Conservation (phyloP, 306 rosid genomes). For the Gillenia trifoliata region DNA sequence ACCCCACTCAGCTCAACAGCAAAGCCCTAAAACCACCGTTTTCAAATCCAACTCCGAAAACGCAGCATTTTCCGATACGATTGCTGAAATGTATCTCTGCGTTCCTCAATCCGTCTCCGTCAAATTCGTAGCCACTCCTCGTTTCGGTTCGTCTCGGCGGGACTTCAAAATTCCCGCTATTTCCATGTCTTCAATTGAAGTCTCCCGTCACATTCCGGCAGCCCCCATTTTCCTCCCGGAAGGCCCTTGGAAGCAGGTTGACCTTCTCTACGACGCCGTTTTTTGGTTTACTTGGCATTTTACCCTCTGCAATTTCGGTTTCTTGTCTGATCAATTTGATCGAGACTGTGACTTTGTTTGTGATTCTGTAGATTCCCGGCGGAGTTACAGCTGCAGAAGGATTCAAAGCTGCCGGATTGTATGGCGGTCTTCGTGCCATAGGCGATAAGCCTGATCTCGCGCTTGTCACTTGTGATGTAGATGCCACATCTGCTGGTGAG, state of each 20-base stretch:
- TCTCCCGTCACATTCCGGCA: conserved; percentile 46
- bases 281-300: neutral
- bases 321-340: neutral
- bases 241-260: conserved; percentile 94
- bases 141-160: conserved; percentile 17
- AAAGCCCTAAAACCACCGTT: neutral
- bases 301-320: neutral
- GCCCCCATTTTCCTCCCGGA: conserved; percentile 86
- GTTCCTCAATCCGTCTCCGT: conserved; percentile 31
- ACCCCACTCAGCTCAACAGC: neutral
- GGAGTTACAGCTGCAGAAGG: conserved; percentile 95
- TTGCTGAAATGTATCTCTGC: conserved; percentile 30
- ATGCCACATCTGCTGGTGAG: conserved; percentile 83
- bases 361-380: conserved; percentile 57
- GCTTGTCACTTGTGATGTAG: conserved; percentile 88
- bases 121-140: conserved; percentile 20
- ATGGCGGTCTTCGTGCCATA: conserved; percentile 77
- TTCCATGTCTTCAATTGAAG: conserved; percentile 24
- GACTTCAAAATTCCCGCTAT: conserved; percentile 28
- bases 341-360: neutral
- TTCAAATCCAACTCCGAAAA: neutral
- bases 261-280: neutral
- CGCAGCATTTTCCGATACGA: neutral
- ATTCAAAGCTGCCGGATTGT: conserved; percentile 79
- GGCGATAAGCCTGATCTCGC: conserved; percentile 90